Evolutionary conservation across 768 basidiomycete species (phyloP), one percentile per base, ranked within the genome.

Genomic region (Leccinum incarnatum): DNA sequence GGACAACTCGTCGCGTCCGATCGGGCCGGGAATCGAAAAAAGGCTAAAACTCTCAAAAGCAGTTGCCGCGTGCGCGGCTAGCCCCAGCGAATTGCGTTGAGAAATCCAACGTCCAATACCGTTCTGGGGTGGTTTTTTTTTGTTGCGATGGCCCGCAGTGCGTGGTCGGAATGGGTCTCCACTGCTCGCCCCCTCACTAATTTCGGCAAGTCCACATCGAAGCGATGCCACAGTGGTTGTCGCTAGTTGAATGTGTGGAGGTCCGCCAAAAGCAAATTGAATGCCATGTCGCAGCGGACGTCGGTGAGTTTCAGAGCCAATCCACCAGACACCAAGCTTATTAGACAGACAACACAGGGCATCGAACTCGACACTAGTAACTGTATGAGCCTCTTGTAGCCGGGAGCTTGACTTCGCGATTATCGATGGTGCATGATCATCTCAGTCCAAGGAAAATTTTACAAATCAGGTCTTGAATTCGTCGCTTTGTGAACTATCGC

Each of bases 361-460:
- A 53, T 49, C 55, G 42, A 36, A 55, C 53, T 63, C 55, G 53
- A 53, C 53, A 62, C 37, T 40, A 23, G 23, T 23, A 23, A 19
- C n/a, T 42, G 9, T 42, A 42, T 54, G 51, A 42, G 46, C 27
- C 17, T 47, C 53, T 42, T 49, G 57, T 27, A 61, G 55, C 62
- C 67, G 64, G 63, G 57, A 65, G 40, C 50, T 55, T 57, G 42
- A 50, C 55, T 51, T 62, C 51, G 54, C 64, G 62, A 66, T 64
- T 58, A 69, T 64, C 62, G 52, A 64, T 59, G 46, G 46, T 49
- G 49, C 59, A 52, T 58, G 27, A 56, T 60, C 53, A 45, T 63
- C 60, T 55, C 49, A 57, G 32, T 49, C 51, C 29, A 51, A 58
- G 37, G 51, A 68, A 62, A 61, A 2, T 19, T 45, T 3, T 2